Conservation (phyloP, 805 yeast species). For the Metschnikowia gruessii region DNA sequence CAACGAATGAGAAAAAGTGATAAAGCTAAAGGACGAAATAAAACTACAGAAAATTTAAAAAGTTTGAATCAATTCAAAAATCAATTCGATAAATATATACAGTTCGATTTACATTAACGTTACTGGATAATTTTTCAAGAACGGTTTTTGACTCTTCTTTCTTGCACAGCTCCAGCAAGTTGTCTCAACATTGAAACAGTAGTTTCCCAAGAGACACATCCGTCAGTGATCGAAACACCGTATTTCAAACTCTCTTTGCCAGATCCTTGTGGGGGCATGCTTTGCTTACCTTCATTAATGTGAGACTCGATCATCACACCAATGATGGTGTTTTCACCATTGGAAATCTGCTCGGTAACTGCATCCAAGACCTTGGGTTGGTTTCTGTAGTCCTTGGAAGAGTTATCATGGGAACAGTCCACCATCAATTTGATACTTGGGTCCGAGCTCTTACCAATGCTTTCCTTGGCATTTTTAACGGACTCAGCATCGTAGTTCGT, state of each 20-base stretch:
- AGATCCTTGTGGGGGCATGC: slow-evolving; percentile 60
- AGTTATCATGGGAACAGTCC: slow-evolving; percentile 97
- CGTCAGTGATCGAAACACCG: slow-evolving; percentile 97
- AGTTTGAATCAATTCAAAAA: background rate
- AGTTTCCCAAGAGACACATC: slow-evolving; percentile 88
- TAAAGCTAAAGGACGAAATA: too few species aligned
- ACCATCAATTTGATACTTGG: slow-evolving; percentile 70
- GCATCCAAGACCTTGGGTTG: slow-evolving; percentile 85
- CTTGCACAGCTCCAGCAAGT: slow-evolving; percentile 76
- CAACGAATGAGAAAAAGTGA: too few species aligned
- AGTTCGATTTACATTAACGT: background rate
- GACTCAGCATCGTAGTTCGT: slow-evolving; percentile 83
- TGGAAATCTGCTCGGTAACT: slow-evolving; percentile 73
- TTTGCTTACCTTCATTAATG: slow-evolving; percentile 85
- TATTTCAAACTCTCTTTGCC: slow-evolving; percentile 75
- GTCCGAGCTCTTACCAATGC: slow-evolving; percentile 46
- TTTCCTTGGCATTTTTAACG: slow-evolving; percentile 53
- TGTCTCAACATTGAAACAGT: slow-evolving; percentile 69
- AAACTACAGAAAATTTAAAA: background rate
- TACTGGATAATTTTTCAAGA: background rate
- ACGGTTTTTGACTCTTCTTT: slow-evolving; percentile 40
- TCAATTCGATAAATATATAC: background rate
- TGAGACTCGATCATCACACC: slow-evolving; percentile 98
- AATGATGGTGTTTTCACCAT: slow-evolving; percentile 73
- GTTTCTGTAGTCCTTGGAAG: slow-evolving; percentile 83